These are phyloP conservation scores for Cenchrus purpureus DNA, from an alignment of 176 grass and related monocot genomes.

Conservation along the genomic window DNA sequence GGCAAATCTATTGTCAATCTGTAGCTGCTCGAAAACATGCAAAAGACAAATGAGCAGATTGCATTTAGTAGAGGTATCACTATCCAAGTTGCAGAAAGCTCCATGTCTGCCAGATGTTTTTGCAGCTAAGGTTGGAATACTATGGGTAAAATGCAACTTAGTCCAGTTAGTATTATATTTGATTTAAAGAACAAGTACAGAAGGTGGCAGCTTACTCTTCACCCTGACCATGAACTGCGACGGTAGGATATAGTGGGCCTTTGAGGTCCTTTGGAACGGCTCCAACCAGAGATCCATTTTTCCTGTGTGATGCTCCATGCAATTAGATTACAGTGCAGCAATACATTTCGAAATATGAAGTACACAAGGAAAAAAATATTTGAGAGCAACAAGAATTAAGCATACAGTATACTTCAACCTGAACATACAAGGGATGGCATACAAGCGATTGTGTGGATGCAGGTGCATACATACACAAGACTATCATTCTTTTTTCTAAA, in stretches of 20 bases:
- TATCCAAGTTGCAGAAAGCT: constrained; percentile 23
- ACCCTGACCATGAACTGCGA: constrained; percentile 91
- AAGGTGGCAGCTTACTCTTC: constrained; percentile 71
- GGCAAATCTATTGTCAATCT: constrained; percentile 2
- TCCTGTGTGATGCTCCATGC: constrained; percentile 51
- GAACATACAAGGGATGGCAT: constrained; percentile 25
- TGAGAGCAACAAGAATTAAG: constrained; percentile 27
- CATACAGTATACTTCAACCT: constrained; percentile 18
- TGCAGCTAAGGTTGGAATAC: constrained; percentile 19
- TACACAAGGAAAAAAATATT: not conserved
- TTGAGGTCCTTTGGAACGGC: constrained; percentile 76
- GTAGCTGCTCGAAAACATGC: not conserved
- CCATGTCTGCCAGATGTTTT: not conserved
- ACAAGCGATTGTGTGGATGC: not conserved
- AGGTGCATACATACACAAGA: constrained; percentile 44
- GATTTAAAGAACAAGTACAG: constrained; percentile 11
- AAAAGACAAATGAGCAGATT: constrained; percentile 21
- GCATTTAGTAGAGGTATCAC: not conserved
- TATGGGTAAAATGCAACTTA: constrained; percentile 18
- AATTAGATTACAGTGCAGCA: constrained; percentile 20
- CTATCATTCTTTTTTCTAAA: constrained; percentile 4
- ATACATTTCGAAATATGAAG: constrained; percentile 26
- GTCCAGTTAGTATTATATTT: constrained; percentile 18
- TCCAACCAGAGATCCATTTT: constrained; percentile 88
- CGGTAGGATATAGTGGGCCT: constrained; percentile 74